Evolutionary conservation across 331 rosid genomes (phyloP), one percentile per base, ranked within the genome.

Genomic region (Rhamnella rubrinervis): DNA sequence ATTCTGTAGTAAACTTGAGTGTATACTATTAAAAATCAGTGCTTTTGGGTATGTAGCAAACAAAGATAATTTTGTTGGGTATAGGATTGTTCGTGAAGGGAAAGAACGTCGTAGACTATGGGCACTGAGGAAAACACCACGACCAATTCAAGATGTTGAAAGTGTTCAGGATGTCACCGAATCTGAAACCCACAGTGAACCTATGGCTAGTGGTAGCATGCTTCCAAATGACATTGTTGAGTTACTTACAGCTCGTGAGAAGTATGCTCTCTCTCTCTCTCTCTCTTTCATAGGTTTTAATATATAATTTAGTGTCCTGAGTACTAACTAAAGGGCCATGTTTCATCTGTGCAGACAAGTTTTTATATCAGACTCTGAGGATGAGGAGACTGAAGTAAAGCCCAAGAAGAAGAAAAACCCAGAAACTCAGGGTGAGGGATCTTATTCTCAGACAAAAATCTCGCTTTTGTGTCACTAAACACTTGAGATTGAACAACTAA

Each of bases 201-300:
- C 86, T 39, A 65, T 71, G 53, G 69, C 62, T 52, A 71, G 63
- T 35, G 56, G 37, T 8, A 92, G 92, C 53, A 85, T 84, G 89
- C 99, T 95, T 73, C 96, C 99, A 3, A 64, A 82, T 14, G 69
- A 77, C 81, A 85, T 95, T 31, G 99, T 95, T 44, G 83, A 89
- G 65, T 72, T 81, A 86, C 89, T 95, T 76, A 91, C 87, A 47
- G 82, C 90, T 23, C 87, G 85, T 19, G 99, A 91, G 82, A 95
- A 78, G 89, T 82, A 82, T 55, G 74, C 39, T 3, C 37, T 26
- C 40, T 67, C 12, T 61, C 56, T 37, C 17, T 61, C 59, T 72
- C 20, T 57, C 20, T 57, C 47, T 37, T 7, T 26, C 35, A 31
- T 31, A 31, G 35, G 35, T 31, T 31, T 31, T 31, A 2, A 38